A percentile compares a stretch with the other conserved stretches of the same genome.
Evolutionary conservation across 2,329 filamentous ascomycete genomes (phyloP).

Genomic region (Paracoccidioides brasiliensis): DNA sequence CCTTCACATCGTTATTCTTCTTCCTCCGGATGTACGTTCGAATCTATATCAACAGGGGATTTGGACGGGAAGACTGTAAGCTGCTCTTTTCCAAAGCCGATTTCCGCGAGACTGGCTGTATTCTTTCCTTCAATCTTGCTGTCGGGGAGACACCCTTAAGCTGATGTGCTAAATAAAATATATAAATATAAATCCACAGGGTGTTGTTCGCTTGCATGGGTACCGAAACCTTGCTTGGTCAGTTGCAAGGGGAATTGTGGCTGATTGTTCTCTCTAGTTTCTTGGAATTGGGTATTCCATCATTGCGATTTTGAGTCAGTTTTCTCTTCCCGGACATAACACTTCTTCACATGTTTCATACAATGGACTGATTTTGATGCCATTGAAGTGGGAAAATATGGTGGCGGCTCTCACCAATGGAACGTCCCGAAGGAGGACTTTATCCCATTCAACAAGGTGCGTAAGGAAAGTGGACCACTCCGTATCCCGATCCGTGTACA

Average conservation of each 20-base stretch:
- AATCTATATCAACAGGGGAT: slow-evolving; percentile 14
- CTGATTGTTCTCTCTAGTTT: not conserved
- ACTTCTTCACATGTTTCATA: not conserved
- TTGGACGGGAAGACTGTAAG: slow-evolving; percentile 18
- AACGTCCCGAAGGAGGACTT: slow-evolving; percentile 21
- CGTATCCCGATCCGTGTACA: not conserved
- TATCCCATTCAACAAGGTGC: slow-evolving; percentile 26
- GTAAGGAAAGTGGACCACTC: not conserved
- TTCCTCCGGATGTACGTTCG: slow-evolving; percentile 15
- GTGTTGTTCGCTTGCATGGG: slow-evolving; percentile 3
- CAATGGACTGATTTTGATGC: not conserved
- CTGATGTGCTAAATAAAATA: not conserved
- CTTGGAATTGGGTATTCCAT: slow-evolving; percentile 5
- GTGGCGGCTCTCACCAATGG: slow-evolving; percentile 25
- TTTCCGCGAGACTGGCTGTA: not conserved
- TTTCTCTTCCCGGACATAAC: not conserved
- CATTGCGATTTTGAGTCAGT: slow-evolving; percentile 6
- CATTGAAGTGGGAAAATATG: slow-evolving; percentile 20
- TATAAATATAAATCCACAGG: not conserved
- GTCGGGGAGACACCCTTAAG: not conserved
- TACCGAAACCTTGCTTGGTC: not conserved
- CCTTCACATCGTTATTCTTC: slow-evolving; percentile 17
- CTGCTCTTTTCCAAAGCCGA: not conserved
- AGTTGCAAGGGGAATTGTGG: not conserved
- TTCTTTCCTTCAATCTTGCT: not conserved